Base-by-base conservation (phyloP, 345 rosid species). In the Salix arbutifolia region DNA sequence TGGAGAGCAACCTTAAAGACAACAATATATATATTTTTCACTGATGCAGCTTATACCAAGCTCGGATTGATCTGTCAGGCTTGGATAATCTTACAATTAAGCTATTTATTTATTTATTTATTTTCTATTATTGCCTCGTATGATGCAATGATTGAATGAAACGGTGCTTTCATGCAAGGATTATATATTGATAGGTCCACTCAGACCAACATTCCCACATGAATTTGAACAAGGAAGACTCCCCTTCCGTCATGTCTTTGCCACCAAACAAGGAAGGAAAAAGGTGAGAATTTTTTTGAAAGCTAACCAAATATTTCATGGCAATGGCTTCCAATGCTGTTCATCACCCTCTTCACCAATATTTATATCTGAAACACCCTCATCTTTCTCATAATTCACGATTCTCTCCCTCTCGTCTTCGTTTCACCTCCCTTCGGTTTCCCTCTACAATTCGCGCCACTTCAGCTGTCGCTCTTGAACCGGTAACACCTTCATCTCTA, bases 381-480 rank as follows among this genome's bases (percentile, higher is more conserved):
- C 69, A 30, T 30, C 80, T 79, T 79, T 82, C 82, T 79, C 80
- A 30, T 30, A 56, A 37, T 70, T 75, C 77, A 3, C 83, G 23
- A 4, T 61, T 83, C 8, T 40, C 21, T 69, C 82, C 61, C 46
- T 80, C 83, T 73, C 78, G 65, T 67, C 81, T 82, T 75, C 84
- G 81, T 14, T 83, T 71, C 71, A 76, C 90, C 79, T 77, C 84
- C 28, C 71, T 74, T 69, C 80, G 82, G 65, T 79, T 74, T 65
- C 80, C 73, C 70, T 77, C 82, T 61, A 7, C 81, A n/a, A 69
- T 83, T 68, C 83, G 82, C 37, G 86, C 84, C 65, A 68, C 61
- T 65, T 86, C 84, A 4, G 82, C 87, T 44, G 77, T 87, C 48
- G 77, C 88, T 83, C 73, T 79, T 19, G 81, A 91, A 82, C 77